These are phyloP conservation scores for Colletotrichum gigasporum DNA, from an alignment of 2,329 filamentous ascomycete genomes.

Conservation along the genomic window DNA sequence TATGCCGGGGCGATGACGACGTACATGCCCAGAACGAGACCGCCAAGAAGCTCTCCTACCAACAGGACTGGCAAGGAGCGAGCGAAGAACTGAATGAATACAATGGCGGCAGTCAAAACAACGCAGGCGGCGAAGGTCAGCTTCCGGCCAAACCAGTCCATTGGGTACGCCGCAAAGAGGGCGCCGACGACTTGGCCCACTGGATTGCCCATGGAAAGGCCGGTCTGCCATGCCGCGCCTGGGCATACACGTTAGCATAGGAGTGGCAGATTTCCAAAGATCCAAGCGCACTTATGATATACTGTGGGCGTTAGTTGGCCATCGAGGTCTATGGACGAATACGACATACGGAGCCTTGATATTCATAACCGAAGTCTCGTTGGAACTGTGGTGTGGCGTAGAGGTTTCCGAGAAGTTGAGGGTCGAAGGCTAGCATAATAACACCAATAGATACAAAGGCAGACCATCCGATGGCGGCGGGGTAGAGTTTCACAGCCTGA, in stretches of 20 bases:
- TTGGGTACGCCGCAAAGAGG: constrained; percentile 56
- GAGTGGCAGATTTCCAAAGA: no score
- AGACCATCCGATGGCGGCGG: constrained; percentile 62
- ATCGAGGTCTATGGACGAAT: background rate
- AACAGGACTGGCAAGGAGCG: constrained; percentile 63
- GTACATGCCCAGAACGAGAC: constrained; percentile 69
- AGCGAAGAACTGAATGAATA: constrained; percentile 73
- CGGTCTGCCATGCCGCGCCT: constrained; percentile 56
- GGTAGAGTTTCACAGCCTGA: constrained; percentile 53
- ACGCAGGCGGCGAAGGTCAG: constrained; percentile 56
- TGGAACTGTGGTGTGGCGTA: constrained; percentile 69
- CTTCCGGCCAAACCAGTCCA: constrained; percentile 56
- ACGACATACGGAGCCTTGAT: constrained; percentile 45
- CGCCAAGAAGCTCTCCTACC: constrained; percentile 69
- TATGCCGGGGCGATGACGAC: constrained; percentile 68
- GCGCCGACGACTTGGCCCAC: constrained; percentile 67
- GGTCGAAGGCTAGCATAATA: constrained; percentile 72
- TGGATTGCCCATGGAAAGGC: constrained; percentile 62
- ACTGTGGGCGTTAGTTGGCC: constrained; percentile 32
- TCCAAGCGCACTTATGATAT: constrained; percentile 43
- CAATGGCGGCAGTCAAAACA: constrained; percentile 57
- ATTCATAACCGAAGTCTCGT: constrained; percentile 62
- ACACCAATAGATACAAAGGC: constrained; percentile 68
- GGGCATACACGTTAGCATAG: constrained; percentile 15
- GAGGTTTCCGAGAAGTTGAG: constrained; percentile 70